phyloP scores from a whole-genome alignment of 2,329 filamentous ascomycete species.

The Aspergillus pseudoglaucus region DNA sequence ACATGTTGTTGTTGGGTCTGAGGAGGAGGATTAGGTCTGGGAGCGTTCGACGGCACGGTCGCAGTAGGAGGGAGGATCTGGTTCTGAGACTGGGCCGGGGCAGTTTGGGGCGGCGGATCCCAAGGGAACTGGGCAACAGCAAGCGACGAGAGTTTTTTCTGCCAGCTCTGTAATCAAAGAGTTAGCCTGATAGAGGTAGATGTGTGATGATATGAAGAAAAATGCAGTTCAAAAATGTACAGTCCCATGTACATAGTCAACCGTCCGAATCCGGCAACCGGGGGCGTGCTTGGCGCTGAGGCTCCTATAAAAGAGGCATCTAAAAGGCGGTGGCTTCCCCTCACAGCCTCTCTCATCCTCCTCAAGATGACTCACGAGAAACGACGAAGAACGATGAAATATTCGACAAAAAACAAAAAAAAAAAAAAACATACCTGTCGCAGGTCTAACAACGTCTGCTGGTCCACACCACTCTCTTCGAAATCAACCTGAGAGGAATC shows the following conservation, averaged over 20 bases:
- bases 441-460: conserved; percentile 78
- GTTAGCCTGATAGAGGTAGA: neutral
- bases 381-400: too few relatives aligned
- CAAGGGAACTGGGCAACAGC: conserved; percentile 87
- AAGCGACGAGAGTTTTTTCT: conserved; percentile 78
- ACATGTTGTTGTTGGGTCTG: conserved; percentile 29
- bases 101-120: conserved; percentile 66
- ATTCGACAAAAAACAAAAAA: conserved; percentile 1
- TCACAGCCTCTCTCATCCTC: conserved; percentile 30
- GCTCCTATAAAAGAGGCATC: conserved; percentile 28
- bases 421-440: conserved; percentile 61
- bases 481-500: conserved; percentile 89
- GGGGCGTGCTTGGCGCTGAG: conserved; percentile 14
- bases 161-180: conserved; percentile 67
- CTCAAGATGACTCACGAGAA: too few relatives aligned
- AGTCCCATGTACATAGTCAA: too few relatives aligned
- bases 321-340: conserved; percentile 30
- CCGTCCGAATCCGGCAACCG: neutral
- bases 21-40: conserved; percentile 26
- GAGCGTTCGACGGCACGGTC: conserved; percentile 41
- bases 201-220: neutral
- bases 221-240: too few relatives aligned
- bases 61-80: conserved; percentile 33
- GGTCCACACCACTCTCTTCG: conserved; percentile 90
- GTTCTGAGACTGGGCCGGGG: conserved; percentile 37